Evolutionary conservation across 2,329 filamentous ascomycete species (phyloP).

Genomic region (Nigrospora oryzae): DNA sequence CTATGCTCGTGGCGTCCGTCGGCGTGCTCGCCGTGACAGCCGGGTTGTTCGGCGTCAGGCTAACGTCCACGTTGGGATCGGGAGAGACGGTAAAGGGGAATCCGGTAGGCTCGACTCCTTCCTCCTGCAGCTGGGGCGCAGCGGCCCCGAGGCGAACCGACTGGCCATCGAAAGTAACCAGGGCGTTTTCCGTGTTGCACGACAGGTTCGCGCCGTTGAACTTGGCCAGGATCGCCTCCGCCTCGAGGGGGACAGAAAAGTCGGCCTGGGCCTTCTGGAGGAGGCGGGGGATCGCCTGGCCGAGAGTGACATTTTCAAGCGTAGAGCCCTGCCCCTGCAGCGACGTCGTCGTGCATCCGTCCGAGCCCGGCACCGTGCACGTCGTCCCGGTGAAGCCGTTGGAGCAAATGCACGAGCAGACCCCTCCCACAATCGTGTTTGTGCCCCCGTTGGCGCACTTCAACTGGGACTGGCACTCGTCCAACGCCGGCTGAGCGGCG

Average conservation of each 20-base stretch:
- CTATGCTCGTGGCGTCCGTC: constrained; percentile 6
- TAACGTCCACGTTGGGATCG: constrained; percentile 21
- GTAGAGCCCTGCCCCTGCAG: constrained; percentile 29
- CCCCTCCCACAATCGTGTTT: constrained; percentile 56
- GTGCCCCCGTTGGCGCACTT: constrained; percentile 75
- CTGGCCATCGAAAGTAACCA: constrained; percentile 71
- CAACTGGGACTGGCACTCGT: constrained; percentile 51
- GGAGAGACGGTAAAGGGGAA: constrained; percentile 24
- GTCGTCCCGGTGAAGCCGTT: constrained; percentile 69
- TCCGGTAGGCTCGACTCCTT: constrained; percentile 8
- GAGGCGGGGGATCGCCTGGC: constrained; percentile 68
- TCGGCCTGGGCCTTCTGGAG: constrained; percentile 55
- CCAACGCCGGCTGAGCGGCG: constrained; percentile 25
- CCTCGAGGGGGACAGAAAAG: constrained; percentile 69
- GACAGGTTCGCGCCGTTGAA: constrained; percentile 70
- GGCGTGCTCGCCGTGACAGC: constrained; percentile 5
- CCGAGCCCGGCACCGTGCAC: constrained; percentile 36
- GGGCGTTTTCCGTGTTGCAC: constrained; percentile 76
- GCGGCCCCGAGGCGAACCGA: constrained; percentile 11
- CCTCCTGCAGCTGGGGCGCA: constrained; percentile 15
- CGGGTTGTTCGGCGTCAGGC: constrained; percentile 18
- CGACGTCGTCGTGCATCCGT: constrained; percentile 44
- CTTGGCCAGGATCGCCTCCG: constrained; percentile 60
- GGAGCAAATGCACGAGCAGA: constrained; percentile 80
- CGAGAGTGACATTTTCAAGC: constrained; percentile 66